phyloP scores from a whole-genome alignment of 345 rosid genomes.

The Melaleuca quinquenervia region DNA sequence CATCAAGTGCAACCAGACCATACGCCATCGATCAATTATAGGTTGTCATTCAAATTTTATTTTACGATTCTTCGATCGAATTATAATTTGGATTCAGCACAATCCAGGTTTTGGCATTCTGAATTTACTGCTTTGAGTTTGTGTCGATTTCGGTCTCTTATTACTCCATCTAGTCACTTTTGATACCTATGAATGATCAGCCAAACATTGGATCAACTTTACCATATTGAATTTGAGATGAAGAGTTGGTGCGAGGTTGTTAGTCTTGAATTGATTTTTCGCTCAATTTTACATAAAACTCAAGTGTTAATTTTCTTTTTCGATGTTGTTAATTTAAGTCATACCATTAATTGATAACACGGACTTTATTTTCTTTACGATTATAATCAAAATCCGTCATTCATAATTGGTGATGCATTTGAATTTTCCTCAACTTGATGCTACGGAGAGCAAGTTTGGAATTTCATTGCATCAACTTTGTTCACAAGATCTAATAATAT shows the following conservation, averaged over 20 bases:
- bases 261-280: neutral
- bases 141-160: neutral
- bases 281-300: neutral
- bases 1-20: neutral
- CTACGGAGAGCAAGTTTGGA: fast-evolving
- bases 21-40: neutral
- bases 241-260: neutral
- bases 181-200: neutral
- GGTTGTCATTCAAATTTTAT: too few relatives aligned
- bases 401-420: too few relatives aligned
- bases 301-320: too few relatives aligned
- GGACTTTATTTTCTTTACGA: neutral
- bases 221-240: neutral
- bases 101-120: neutral
- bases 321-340: too few relatives aligned
- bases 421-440: neutral
- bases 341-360: neutral
- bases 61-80: too few relatives aligned
- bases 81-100: too few relatives aligned
- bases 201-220: neutral
- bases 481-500: neutral
- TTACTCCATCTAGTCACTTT: neutral
- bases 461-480: neutral
- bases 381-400: neutral
- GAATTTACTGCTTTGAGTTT: neutral